phyloP scores from a whole-genome alignment of 768 basidiomycete genomes.

The Gymnopilus junonius region DNA sequence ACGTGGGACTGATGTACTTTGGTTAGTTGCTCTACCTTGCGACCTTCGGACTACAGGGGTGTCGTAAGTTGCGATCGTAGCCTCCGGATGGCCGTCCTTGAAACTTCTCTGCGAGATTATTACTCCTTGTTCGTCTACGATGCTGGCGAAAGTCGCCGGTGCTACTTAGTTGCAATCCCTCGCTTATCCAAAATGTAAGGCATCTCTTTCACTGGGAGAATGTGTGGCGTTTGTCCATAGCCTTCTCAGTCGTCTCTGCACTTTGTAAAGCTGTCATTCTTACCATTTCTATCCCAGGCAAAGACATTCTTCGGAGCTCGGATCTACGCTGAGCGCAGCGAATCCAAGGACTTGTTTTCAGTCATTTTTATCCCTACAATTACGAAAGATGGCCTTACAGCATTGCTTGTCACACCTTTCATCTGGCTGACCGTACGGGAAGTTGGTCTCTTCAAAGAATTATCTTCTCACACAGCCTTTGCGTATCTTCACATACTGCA shows the following conservation, averaged over 20 bases:
- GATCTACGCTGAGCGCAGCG: neutral
- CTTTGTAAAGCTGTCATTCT: neutral
- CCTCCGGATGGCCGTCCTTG: neutral
- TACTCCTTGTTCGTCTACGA: neutral
- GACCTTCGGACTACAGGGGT: neutral
- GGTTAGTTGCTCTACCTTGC: neutral
- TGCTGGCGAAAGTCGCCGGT: neutral
- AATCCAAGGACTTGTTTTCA: neutral
- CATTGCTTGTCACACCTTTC: neutral
- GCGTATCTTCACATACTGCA: neutral
- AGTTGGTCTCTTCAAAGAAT: neutral
- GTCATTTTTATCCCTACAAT: neutral
- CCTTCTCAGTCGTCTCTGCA: neutral
- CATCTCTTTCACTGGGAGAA: neutral
- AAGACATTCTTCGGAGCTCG: neutral
- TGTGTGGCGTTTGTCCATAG: neutral
- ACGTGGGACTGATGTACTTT: constrained; percentile 2
- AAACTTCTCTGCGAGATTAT: neutral
- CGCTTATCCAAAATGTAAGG: neutral
- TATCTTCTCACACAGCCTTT: neutral
- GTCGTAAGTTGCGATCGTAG: neutral
- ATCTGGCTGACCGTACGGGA: neutral
- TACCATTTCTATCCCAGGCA: neutral
- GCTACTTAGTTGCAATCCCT: neutral
- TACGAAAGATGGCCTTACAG: neutral